Percentiles rank a stretch among this genome's conserved stretches.
Conservation (phyloP, 495 filamentous ascomycete genomes). For the Rostrohypoxylon terebratum region DNA sequence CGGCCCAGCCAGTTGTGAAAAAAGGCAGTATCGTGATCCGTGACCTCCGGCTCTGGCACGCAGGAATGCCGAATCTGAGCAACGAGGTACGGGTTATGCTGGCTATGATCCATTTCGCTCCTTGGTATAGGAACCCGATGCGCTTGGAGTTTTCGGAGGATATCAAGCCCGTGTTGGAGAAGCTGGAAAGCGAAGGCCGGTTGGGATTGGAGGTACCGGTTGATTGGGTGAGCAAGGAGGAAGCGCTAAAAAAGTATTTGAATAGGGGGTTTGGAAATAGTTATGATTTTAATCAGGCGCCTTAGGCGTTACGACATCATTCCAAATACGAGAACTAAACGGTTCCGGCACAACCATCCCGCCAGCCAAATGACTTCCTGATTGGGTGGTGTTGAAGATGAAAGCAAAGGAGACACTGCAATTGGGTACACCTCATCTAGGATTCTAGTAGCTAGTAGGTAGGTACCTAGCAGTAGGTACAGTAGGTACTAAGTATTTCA, state of each 20-base stretch:
- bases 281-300: constrained; percentile 61
- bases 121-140: constrained; percentile 65
- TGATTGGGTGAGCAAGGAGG: constrained; percentile 54
- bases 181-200: constrained; percentile 38
- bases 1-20: constrained; percentile 61
- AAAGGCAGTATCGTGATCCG: constrained; percentile 67
- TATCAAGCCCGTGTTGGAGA: constrained; percentile 53
- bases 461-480: no score
- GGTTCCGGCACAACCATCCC: background rate
- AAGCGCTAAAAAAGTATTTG: constrained; percentile 54
- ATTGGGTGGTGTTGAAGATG: background rate
- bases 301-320: constrained; percentile 3
- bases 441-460: no score
- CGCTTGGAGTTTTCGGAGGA: constrained; percentile 61
- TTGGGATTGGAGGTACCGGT: constrained; percentile 59
- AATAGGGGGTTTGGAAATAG: constrained; percentile 62
- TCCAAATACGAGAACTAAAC: background rate
- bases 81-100: constrained; percentile 66
- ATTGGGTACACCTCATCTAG: no score
- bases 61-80: constrained; percentile 68
- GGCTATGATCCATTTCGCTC: constrained; percentile 64
- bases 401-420: background rate
- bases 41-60: constrained; percentile 71
- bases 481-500: no score
- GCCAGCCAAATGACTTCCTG: background rate